Base-by-base conservation (phyloP, 768 basidiomycete genomes). In the Rhodosporidiobolus sp. region DNA sequence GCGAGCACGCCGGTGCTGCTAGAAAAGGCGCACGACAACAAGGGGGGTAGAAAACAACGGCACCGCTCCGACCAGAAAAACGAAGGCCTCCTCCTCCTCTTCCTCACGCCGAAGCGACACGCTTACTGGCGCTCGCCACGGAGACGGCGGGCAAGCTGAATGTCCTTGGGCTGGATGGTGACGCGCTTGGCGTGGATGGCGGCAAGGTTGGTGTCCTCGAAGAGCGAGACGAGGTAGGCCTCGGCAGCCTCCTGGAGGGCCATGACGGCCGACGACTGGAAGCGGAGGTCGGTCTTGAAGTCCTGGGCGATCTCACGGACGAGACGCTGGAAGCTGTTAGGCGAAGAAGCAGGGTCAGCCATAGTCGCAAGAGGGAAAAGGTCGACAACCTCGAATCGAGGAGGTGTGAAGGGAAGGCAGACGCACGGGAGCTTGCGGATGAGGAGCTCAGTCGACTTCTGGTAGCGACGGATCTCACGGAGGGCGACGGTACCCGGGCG, bases 261-360 rank as follows among this genome's bases (percentile, higher is more conserved):
- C 80, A 84, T 81, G 75, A 85, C 83, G 76, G 85, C 85, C 46
- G 83, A 84, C 34, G 84, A 84, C 78, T 85, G 84, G 83, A 84
- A 84, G 67, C 84, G 83, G 73, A 84, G 80, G 76, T 83, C 82
- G 63, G 82, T 83, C 85, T 90, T 90, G 86, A 89, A 89, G 82
- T 90, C 89, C 82, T 90, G 89, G 60, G 88, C 88, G 77, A 90
- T 90, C 80, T 90, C 89, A 82, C 88, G 87, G 72, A 90, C 88
- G 72, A 89, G 85, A 74, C 88, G 86, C 82, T 89, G 88, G 86
- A 88, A 75, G 70, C 72, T 74, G 60, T 22, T 9, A 30, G 24
- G 26, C 12, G 11, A 7, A 8, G 30, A 9, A 49, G 17, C 22
- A 4, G 49, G 54, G 68, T 63, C 62, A 70, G 35, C 87, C 88